Evolutionary conservation across 2,329 filamentous ascomycete species (phyloP), one percentile per base, ranked within the genome.

Genomic region (Monilinia laxa): DNA sequence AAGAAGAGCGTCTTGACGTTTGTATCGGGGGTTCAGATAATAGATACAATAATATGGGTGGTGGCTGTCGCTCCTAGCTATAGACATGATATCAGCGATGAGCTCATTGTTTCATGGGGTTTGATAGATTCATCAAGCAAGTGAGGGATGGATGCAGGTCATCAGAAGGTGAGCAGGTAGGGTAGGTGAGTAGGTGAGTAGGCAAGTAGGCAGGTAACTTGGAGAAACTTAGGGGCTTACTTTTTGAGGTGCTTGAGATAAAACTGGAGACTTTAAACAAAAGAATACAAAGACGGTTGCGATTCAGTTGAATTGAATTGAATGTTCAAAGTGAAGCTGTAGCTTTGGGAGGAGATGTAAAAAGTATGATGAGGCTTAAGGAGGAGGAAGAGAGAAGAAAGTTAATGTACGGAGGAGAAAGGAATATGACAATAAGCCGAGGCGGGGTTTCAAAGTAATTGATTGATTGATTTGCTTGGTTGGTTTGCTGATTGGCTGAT

Each of bases 1-100:
- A 49, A 28, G 10, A 68, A 71, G 73, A 74, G 73, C 74, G 75
- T 67, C 20, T 66, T 42, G 10, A 53, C 20, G 45, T 60, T 42
- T 38, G n/a, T 35, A 53, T 58, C 35, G 25, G 47, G 31, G 5
- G 14, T 31, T 49, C 25, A 35, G 25, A 40, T n/a, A 42, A 38
- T 25, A 38, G 45, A 57, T 42, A 56, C 10, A 55, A 49, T n/a
- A 60, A 6, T 23, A 42, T 4, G 53, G 40, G 56, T 42, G 49
- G 45, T 14, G 31, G 28, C 20, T 49, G 18, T 68, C 49, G 40
- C 40, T 53, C 38, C 47, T 60, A 60, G 31, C 63, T 60, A 42
- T 53, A 25, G 42, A 25, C 28, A 60, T 25, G 35, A 45, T 28
- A 35, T 65, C 63, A 65, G 63, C 63, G 35, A 65, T 65, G 63